Evolutionary conservation across 768 basidiomycete species (phyloP).

Genomic region (Boletus insuetus): DNA sequence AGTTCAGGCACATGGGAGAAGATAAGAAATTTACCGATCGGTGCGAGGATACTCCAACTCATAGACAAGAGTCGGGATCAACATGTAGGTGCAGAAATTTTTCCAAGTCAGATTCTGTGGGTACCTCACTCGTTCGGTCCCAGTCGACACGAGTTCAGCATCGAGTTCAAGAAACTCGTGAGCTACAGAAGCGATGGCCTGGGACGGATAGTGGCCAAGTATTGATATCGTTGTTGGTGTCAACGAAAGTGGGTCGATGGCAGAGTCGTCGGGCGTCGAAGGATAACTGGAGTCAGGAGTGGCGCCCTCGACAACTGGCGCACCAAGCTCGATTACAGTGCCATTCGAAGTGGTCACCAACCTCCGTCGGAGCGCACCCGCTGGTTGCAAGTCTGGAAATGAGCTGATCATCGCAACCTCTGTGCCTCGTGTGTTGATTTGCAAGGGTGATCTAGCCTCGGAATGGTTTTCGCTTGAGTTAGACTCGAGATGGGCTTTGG

Average conservation of each 20-base stretch:
- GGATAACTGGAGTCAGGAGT: conserved; percentile 1
- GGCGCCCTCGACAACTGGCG: neutral
- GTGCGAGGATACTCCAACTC: conserved; percentile 96
- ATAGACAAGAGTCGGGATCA: conserved; percentile 92
- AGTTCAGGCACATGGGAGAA: neutral
- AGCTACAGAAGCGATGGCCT: conserved; percentile 64
- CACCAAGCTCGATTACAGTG: conserved; percentile 2
- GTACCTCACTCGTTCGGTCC: conserved; percentile 68
- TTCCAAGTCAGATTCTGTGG: conserved; percentile 80
- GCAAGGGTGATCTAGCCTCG: conserved; percentile 3
- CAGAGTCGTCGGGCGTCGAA: conserved; percentile 2
- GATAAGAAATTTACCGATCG: conserved; percentile 50
- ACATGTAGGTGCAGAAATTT: conserved; percentile 82
- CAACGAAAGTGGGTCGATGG: conserved; percentile 10
- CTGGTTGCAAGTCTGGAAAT: conserved; percentile 52
- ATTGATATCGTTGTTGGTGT: conserved; percentile 34
- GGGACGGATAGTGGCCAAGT: conserved; percentile 65
- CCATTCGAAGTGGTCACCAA: conserved; percentile 38
- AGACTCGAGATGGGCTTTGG: conserved; percentile 39
- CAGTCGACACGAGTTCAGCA: conserved; percentile 70
- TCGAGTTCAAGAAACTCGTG: conserved; percentile 73
- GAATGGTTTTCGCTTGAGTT: conserved; percentile 21
- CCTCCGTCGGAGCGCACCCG: conserved; percentile 55
- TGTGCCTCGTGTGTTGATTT: conserved; percentile 44
- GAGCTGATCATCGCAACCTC: conserved; percentile 46